Percentiles rank a stretch among this genome's conserved stretches.
Evolutionary conservation across 176 grass and related monocot species (phyloP).

Genomic region (Aegilops tauschii): DNA sequence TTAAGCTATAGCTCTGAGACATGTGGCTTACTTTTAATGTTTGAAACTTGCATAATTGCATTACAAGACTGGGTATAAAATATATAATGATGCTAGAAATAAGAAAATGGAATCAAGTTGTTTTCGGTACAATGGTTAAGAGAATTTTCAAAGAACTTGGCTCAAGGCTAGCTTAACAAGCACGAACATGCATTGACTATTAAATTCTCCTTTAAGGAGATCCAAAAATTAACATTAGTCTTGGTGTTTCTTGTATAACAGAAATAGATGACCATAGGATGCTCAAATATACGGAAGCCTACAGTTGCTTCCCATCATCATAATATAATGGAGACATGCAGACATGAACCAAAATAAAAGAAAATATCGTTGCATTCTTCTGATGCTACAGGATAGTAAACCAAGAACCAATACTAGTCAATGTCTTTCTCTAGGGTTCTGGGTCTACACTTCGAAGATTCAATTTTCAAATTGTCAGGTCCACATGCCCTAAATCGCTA

Average conservation of each 20-base stretch:
- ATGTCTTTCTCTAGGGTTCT: neutral
- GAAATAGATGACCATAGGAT: conserved; percentile 3
- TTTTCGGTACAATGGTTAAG: conserved; percentile 16
- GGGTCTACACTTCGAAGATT: neutral
- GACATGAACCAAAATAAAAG: neutral
- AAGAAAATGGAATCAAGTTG: conserved; percentile 1
- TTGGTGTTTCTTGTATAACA: neutral
- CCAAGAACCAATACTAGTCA: neutral
- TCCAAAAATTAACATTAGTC: neutral
- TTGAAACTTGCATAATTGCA: conserved; percentile 2
- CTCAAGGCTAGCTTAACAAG: conserved; percentile 27
- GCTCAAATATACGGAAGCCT: neutral
- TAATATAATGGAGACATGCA: neutral
- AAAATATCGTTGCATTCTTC: neutral
- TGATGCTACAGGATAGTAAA: neutral
- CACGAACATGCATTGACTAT: neutral
- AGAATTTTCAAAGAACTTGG: neutral
- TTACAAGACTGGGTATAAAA: neutral
- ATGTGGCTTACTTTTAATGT: neutral
- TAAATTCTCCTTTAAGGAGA: neutral
- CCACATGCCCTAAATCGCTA: neutral
- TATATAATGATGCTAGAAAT: conserved; percentile 4
- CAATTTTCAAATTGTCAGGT: neutral
- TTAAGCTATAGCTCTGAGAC: neutral
- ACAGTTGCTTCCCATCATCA: neutral